These are phyloP conservation scores for Pinus tabuliformis DNA, from an alignment of 75 land plant genomes.

Conservation along the genomic window DNA sequence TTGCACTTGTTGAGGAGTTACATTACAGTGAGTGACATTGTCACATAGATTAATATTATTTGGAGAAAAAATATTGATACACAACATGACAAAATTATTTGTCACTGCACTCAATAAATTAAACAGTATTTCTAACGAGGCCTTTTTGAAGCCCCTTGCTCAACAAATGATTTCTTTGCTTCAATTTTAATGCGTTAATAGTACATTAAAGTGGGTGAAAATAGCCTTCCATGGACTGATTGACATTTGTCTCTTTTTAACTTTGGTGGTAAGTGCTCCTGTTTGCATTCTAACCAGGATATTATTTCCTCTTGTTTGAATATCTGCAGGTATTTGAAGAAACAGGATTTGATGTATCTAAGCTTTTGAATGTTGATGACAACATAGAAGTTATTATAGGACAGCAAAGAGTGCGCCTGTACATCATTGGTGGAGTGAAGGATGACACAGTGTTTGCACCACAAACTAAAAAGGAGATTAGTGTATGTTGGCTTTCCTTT, in stretches of 20 bases:
- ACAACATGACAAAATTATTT: too few relatives aligned
- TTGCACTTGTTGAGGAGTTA: too few relatives aligned
- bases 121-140: too few relatives aligned
- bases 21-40: too few relatives aligned
- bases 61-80: too few relatives aligned
- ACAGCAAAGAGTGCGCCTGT: conserved; percentile 89
- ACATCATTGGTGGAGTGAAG: conserved; percentile 79
- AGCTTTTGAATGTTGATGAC: conserved; percentile 72
- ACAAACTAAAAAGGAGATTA: conserved; percentile 94
- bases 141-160: background rate
- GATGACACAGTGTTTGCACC: conserved; percentile 89
- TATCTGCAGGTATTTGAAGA: conserved; percentile 82
- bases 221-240: background rate
- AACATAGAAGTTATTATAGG: conserved; percentile 81
- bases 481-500: conserved; percentile 50
- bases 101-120: too few relatives aligned
- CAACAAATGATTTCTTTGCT: background rate
- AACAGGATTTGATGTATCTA: conserved; percentile 90
- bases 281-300: background rate
- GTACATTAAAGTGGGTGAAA: background rate
- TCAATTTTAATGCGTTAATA: background rate
- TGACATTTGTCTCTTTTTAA: background rate
- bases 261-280: background rate
- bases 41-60: too few relatives aligned
- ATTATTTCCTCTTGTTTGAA: conserved; percentile 2